A percentile compares a stretch with the other conserved stretches of the same genome.
Evolutionary conservation across 257 asterid genomes (phyloP).

Genomic region (Plantago elongata): DNA sequence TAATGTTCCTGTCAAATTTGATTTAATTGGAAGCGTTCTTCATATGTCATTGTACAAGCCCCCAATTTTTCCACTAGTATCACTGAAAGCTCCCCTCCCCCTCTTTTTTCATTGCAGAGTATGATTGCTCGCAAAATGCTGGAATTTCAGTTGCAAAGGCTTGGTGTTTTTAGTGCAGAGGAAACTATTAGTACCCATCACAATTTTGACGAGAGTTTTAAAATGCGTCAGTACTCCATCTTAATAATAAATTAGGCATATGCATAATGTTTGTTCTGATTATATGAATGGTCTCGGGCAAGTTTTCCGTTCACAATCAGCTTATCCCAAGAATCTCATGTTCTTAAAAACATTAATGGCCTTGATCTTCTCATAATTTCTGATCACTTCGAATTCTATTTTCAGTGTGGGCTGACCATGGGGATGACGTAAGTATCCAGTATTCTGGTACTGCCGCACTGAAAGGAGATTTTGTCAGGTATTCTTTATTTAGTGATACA

Average conservation of each 20-base stretch:
- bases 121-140: constrained; percentile 85
- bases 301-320: constrained; percentile 12
- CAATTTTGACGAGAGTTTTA: constrained; percentile 62
- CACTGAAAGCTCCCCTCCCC: background rate
- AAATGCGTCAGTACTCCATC: constrained; percentile 47
- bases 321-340: constrained; percentile 14
- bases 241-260: constrained; percentile 10
- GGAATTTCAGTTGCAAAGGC: constrained; percentile 89
- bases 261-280: constrained; percentile 6
- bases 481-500: constrained; percentile 13
- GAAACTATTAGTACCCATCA: constrained; percentile 69
- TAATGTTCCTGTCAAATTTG: background rate
- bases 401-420: constrained; percentile 97
- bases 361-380: constrained; percentile 19
- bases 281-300: constrained; percentile 11
- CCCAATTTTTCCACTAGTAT: background rate
- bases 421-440: constrained; percentile 93
- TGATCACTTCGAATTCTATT: constrained; percentile 24
- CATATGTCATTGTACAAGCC: background rate
- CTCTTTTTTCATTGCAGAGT: constrained; percentile 50
- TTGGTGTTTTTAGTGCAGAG: constrained; percentile 61
- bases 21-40: background rate
- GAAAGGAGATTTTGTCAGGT: constrained; percentile 99
- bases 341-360: constrained; percentile 7
- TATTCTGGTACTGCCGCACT: constrained; percentile 94